Base-by-base conservation (phyloP, 2,329 filamentous ascomycete genomes). In the Ophiostoma sp. region DNA sequence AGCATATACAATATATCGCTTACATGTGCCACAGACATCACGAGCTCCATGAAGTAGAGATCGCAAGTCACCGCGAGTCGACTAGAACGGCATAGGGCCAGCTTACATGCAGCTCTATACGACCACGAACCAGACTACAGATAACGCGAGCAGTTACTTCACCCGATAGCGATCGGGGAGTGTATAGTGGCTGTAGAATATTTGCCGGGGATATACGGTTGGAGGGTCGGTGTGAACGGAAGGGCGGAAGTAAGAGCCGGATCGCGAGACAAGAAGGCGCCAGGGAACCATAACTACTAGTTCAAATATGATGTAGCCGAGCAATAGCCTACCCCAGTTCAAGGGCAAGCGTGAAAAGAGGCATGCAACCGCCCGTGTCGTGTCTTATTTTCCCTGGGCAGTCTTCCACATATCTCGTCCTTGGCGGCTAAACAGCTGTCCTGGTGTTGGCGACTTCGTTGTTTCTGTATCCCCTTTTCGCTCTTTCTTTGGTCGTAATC, bases 311-410 rank as follows among this genome's bases (percentile, higher is more conserved):
- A 27, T 27, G 27, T 44, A 44, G 7, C 55, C 55, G 7, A 60
- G 55, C 9, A 16, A 12, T 5, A 60, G 27, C 27, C 6, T 60
- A 11, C 49, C 49, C 9, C 11, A 16, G n/a, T 8, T 52, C n/a
- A 7, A 9, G 5, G 3, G 6, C n/a, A 18, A 14, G 7, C 1
- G n/a, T 18, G 27, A 5, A 18, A 27, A 2, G n/a, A 55, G 58
- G 36, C 36, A 62, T 62, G 58, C 58, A 62, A 62, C n/a, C 58
- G 16, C 58, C 58, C 58, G 38, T 38, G 12, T 41, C 58, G 36
- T 38, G 38, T 62, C 38, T 38, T 62, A 3, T 9, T 42, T 18
- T 38, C 16, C 36, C 38, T 36, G 38, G 38, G 38, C 58, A 8
- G 58, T 58, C 58, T 62, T 38, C 12, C 58, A 60, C 27, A 60